Evolutionary conservation across 2,329 filamentous ascomycete species (phyloP).

Genomic region (Botrytis tulipae): DNA sequence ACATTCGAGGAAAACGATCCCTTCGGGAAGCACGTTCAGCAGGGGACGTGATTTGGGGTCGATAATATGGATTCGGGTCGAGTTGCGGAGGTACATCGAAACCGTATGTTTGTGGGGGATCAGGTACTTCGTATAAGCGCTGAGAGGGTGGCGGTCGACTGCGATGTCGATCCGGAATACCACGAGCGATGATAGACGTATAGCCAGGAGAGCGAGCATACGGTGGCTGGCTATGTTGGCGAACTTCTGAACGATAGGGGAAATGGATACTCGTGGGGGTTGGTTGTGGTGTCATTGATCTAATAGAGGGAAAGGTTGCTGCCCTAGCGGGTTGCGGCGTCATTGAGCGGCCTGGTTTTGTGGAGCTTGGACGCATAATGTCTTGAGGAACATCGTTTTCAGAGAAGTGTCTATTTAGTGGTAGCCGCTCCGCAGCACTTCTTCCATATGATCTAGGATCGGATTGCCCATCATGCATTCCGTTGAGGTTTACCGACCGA

Average conservation of each 20-base stretch:
- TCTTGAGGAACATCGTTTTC: not conserved
- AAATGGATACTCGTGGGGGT: not conserved
- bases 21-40: not conserved
- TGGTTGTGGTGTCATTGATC: conserved; percentile 10
- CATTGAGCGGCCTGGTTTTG: not conserved
- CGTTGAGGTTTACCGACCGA: conserved; percentile 4
- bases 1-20: not conserved
- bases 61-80: conserved; percentile 14
- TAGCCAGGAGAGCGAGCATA: not conserved
- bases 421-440: not conserved
- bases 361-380: not conserved
- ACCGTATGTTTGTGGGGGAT: not conserved
- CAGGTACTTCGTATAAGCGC: conserved; percentile 11
- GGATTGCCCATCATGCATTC: conserved; percentile 6
- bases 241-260: not conserved
- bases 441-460: conserved; percentile 12
- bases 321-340: not conserved
- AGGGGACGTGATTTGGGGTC: not conserved
- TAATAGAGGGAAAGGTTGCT: not conserved
- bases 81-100: not conserved
- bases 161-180: not conserved
- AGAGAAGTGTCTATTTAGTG: not conserved
- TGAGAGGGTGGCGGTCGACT: conserved; percentile 5
- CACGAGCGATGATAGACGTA: not conserved
- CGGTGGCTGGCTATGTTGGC: conserved; percentile 6